Conservation (phyloP, 768 basidiomycete species). For the Auricularia auricula-judae region DNA sequence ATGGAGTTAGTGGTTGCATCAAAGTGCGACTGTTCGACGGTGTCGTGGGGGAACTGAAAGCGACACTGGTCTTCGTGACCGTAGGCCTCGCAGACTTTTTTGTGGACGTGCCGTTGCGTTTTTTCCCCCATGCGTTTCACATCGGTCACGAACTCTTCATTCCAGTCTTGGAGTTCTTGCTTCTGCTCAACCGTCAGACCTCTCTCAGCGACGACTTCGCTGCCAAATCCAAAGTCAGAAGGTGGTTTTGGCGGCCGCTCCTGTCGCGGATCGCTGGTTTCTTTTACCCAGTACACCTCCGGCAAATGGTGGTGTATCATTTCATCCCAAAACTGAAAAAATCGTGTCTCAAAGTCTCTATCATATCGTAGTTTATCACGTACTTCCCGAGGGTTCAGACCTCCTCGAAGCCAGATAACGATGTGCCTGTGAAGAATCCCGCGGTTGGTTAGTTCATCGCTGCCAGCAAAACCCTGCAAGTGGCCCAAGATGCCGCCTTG, state of each 20-base stretch:
- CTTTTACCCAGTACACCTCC: constrained; percentile 12
- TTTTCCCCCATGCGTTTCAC: constrained; percentile 15
- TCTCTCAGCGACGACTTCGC: no score
- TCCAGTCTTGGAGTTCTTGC: constrained; percentile 2
- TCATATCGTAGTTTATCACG: constrained; percentile 13
- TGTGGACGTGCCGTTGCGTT: constrained; percentile 14
- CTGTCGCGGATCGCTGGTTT: constrained; percentile 11
- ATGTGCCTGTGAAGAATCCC: constrained; percentile 23
- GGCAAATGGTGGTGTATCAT: constrained; percentile 22
- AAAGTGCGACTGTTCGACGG: constrained; percentile 18
- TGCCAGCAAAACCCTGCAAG: constrained; percentile 20
- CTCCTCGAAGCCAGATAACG: constrained; percentile 19
- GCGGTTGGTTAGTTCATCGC: constrained; percentile 16
- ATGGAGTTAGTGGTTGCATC: constrained; percentile 22
- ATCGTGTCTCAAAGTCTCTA: constrained; percentile 10
- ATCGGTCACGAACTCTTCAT: constrained; percentile 9
- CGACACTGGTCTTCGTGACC: constrained; percentile 15
- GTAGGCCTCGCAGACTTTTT: constrained; percentile 22
- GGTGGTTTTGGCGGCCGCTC: constrained; percentile 15
- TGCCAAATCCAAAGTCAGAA: no score
- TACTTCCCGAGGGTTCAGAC: constrained; percentile 21
- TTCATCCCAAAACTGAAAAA: constrained; percentile 23
- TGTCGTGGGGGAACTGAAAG: constrained; percentile 24
- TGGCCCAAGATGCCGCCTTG: constrained; percentile 22
- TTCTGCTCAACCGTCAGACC: no score